Percentiles rank a stretch among this genome's conserved stretches.
Conservation (phyloP, 2,329 filamentous ascomycete species). For the Arthrobotrys sphaeroides region DNA sequence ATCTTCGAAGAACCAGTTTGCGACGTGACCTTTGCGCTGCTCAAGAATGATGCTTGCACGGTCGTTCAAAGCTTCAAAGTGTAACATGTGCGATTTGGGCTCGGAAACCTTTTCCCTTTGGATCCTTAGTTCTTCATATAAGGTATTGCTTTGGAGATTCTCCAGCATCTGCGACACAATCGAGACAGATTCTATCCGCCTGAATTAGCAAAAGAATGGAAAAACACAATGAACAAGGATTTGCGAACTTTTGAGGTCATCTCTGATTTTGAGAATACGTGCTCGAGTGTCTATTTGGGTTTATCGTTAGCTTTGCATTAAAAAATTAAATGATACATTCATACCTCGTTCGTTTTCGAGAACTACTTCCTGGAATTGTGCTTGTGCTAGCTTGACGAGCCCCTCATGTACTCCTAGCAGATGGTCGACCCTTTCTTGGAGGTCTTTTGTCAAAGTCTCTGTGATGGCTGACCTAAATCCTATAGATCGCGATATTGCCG, state of each 20-base stretch:
- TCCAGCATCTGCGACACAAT: conserved; percentile 8
- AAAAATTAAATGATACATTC: too few relatives aligned
- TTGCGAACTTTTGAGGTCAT: not conserved
- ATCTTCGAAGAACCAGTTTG: conserved; percentile 19
- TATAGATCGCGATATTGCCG: not conserved
- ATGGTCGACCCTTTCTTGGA: conserved; percentile 6
- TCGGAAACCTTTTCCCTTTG: conserved; percentile 6
- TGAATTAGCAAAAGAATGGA: not conserved
- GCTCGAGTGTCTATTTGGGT: not conserved
- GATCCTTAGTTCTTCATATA: not conserved
- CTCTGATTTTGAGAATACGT: not conserved
- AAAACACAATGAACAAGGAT: not conserved
- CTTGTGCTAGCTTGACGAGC: not conserved
- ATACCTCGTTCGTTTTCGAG: conserved; percentile 58
- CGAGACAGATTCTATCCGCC: not conserved
- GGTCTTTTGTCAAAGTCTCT: conserved; percentile 19
- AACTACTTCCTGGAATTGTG: conserved; percentile 2
- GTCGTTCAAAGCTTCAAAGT: conserved; percentile 1
- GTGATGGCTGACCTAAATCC: conserved; percentile 9
- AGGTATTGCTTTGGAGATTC: not conserved
- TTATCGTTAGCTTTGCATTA: too few relatives aligned
- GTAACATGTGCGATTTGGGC: not conserved
- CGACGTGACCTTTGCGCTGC: conserved; percentile 13
- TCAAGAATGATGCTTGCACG: conserved; percentile 5
- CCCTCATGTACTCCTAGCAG: not conserved